Conservation (phyloP, 164 flowering plant species). For the Berberis vulgaris region DNA sequence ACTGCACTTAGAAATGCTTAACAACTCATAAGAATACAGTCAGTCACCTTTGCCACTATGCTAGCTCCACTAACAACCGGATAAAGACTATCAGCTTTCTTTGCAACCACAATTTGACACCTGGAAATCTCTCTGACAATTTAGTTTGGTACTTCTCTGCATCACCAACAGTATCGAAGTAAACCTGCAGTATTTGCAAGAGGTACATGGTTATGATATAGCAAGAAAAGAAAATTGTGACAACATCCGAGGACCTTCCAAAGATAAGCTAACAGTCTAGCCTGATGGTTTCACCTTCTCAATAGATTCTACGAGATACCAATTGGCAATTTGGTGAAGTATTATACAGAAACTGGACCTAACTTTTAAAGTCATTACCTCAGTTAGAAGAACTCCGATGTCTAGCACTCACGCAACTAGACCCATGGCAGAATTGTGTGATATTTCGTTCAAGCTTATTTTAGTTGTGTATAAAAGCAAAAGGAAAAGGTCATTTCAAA, state of each 20-base stretch:
- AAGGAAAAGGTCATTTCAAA: constrained; percentile 1
- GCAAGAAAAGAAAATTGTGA: no score
- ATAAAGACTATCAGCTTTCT: constrained; percentile 96
- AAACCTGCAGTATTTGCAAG: constrained; percentile 46
- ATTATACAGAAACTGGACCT: neutral
- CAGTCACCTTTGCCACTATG: constrained; percentile 82
- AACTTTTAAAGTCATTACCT: constrained; percentile 30
- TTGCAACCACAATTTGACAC: constrained; percentile 75
- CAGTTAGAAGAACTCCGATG: constrained; percentile 80
- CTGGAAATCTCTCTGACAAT: constrained; percentile 66
- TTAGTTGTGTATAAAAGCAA: constrained; percentile 44
- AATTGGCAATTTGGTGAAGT: neutral
- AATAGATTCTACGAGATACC: neutral
- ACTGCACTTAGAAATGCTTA: no score
- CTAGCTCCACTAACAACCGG: constrained; percentile 98
- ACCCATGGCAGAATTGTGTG: constrained; percentile 90
- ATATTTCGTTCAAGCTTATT: constrained; percentile 83
- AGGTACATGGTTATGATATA: neutral
- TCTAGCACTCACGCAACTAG: constrained; percentile 55
- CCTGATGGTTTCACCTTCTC: neutral
- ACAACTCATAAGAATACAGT: neutral
- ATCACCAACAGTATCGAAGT: constrained; percentile 94
- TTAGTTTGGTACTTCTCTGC: constrained; percentile 69
- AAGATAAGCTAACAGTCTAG: neutral
- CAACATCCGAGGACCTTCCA: neutral